Evolutionary conservation across 2,329 filamentous ascomycete species (phyloP).

Genomic region (Penicillium capsulatum): DNA sequence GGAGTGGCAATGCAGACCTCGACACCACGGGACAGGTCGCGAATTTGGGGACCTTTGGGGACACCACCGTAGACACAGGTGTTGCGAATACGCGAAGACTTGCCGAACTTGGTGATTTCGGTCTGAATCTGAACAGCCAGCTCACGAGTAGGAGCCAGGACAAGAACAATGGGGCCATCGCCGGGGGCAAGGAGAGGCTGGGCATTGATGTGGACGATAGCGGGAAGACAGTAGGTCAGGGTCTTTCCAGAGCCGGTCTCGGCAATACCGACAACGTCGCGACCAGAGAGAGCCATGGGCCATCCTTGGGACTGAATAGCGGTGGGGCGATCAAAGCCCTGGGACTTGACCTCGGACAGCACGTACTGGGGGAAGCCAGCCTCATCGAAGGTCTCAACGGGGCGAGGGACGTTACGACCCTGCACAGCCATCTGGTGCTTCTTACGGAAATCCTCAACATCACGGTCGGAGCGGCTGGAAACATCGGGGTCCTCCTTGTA

Average conservation of each 20-base stretch:
- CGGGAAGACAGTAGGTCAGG: constrained; percentile 92
- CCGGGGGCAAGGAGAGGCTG: constrained; percentile 93
- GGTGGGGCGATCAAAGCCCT: constrained; percentile 89
- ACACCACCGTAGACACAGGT: constrained; percentile 99
- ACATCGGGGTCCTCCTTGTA: constrained; percentile 94
- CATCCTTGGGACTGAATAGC: constrained; percentile 97
- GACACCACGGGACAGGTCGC: constrained; percentile 88
- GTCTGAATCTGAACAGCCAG: constrained; percentile 97
- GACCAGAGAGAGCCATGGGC: constrained; percentile 98
- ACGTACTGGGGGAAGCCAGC: constrained; percentile 96
- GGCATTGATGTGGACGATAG: constrained; percentile 99
- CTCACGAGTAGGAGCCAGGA: constrained; percentile 94
- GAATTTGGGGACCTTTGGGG: constrained; percentile 93
- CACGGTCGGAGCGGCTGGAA: constrained; percentile 64
- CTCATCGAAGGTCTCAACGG: constrained; percentile 95
- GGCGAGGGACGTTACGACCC: constrained; percentile 79
- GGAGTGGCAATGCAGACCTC: constrained; percentile 99
- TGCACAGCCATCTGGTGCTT: constrained; percentile 79
- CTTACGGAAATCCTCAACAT: constrained; percentile 84
- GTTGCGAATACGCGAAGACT: constrained; percentile 95
- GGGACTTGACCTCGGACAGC: constrained; percentile 96
- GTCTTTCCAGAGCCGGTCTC: constrained; percentile 99
- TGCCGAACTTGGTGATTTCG: constrained; percentile 97
- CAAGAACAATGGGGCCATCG: constrained; percentile 92
- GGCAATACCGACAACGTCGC: constrained; percentile 97